Percentiles rank a stretch among this genome's conserved stretches.
Evolutionary conservation across 2,329 filamentous ascomycete species (phyloP).

Genomic region (Zymoseptoria tritici): DNA sequence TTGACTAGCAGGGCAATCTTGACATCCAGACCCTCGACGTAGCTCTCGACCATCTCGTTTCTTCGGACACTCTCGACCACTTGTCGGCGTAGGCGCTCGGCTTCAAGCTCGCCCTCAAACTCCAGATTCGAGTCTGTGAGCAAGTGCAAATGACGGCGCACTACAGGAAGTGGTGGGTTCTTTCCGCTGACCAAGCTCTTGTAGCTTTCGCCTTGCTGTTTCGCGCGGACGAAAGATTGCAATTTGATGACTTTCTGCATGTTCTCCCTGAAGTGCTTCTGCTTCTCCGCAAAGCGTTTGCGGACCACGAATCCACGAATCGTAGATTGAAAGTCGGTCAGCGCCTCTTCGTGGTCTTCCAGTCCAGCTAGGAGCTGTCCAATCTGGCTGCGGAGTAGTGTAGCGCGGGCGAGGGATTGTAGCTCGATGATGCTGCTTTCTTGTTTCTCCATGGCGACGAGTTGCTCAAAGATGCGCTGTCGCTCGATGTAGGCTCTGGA

Average conservation of each 20-base stretch:
- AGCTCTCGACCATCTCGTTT: constrained; percentile 94
- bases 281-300: constrained; percentile 71
- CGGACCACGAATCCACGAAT: constrained; percentile 69
- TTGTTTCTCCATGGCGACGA: constrained; percentile 63
- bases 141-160: constrained; percentile 96
- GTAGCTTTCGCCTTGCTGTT: constrained; percentile 95
- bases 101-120: constrained; percentile 97
- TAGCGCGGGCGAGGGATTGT: constrained; percentile 70
- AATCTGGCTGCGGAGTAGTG: constrained; percentile 67
- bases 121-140: constrained; percentile 98
- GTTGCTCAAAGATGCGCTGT: constrained; percentile 52
- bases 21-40: constrained; percentile 96
- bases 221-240: constrained; percentile 89
- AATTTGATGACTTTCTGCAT: constrained; percentile 99
- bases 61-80: constrained; percentile 96
- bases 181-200: constrained; percentile 94
- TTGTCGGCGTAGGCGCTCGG: constrained; percentile 87
- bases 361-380: constrained; percentile 68
- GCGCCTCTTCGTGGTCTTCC: constrained; percentile 71
- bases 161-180: constrained; percentile 90
- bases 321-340: constrained; percentile 67
- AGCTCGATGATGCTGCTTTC: constrained; percentile 60
- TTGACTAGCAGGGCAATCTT: constrained; percentile 97
- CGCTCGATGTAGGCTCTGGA: constrained; percentile 60
- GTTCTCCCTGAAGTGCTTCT: constrained; percentile 83